These are phyloP conservation scores for Thermothelomyces thermophilus DNA, from an alignment of 2,329 filamentous ascomycete genomes.

Conservation along the genomic window DNA sequence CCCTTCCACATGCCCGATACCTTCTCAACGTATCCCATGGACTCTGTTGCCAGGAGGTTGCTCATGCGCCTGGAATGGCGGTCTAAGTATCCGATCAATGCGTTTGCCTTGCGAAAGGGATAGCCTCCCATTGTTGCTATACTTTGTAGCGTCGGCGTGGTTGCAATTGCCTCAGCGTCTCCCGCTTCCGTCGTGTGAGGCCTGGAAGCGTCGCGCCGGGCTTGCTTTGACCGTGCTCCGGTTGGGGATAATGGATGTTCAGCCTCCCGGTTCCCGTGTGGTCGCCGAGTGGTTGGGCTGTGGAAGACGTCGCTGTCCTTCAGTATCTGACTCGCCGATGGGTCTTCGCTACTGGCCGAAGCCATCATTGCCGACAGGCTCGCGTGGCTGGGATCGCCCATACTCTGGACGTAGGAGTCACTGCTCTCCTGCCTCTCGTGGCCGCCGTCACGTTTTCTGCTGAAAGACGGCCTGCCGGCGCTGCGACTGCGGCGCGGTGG, in stretches of 20 bases:
- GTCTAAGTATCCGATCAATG: conserved; percentile 76
- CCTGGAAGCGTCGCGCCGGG: conserved; percentile 34
- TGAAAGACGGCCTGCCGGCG: conserved; percentile 46
- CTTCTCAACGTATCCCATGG: conserved; percentile 94
- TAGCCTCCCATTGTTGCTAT: conserved; percentile 61
- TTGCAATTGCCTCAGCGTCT: conserved; percentile 28
- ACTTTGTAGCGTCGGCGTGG: conserved; percentile 43
- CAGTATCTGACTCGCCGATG: conserved; percentile 87
- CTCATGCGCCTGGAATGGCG: conserved; percentile 75
- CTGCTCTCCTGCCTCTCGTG: conserved; percentile 56
- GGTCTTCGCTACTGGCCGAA: conserved; percentile 65
- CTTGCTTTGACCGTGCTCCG: conserved; percentile 1
- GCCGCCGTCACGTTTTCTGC: conserved; percentile 38
- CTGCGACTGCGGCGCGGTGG: conserved; percentile 59
- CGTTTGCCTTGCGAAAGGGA: conserved; percentile 75
- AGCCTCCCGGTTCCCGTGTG: conserved; percentile 25
- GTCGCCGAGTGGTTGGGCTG: conserved; percentile 59
- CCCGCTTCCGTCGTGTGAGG: conserved; percentile 32
- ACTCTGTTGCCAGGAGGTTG: conserved; percentile 75
- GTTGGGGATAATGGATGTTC: neutral
- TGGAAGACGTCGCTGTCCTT: conserved; percentile 83
- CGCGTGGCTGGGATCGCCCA: conserved; percentile 57
- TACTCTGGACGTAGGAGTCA: conserved; percentile 68
- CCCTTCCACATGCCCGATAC: conserved; percentile 97
- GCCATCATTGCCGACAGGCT: conserved; percentile 61